Evolutionary conservation across 2,329 filamentous ascomycete genomes (phyloP), one percentile per base, ranked within the genome.

Genomic region (Trichoderma citrinoviride): DNA sequence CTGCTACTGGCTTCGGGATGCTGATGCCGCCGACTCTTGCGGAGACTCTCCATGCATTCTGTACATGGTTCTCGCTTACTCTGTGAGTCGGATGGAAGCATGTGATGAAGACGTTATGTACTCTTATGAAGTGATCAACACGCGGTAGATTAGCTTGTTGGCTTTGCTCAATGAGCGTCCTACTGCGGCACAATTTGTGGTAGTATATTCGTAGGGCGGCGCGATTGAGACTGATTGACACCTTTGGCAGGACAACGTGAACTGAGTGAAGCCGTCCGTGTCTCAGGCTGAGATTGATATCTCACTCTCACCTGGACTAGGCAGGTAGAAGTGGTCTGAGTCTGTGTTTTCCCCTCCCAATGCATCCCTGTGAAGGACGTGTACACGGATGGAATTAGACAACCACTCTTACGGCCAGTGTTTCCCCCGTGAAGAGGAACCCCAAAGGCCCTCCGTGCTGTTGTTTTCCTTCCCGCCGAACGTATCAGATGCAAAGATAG

Each of bases 281-380:
- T 61, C 43, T 61, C 58, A 62, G 40, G 40, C 19, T 19, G 49
- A 62, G 40, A 41, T 37, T 49, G 60, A 54, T 40, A 62, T 62
- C 47, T 62, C 19, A 46, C 33, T 5, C 33, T 37, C 33, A 37
- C 33, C 33, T 37, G 12, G 12, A 37, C 33, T 37, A 37, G 29
- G 29, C 8, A 29, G 6, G 8, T 37, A 37, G 33, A 37, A 37
- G 33, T 37, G n/a, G n/a, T n/a, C 55, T 27, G 55, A n/a, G 54
- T 43, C 23, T 44, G 40, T 29, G 40, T 53, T 61, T 53, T 44
- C 43, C 5, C 15, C 17, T 17, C 27, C 21, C 50, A 29, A 41
- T 50, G 49, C 60, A 46, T 54, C 60, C 49, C 58, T 54, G n/a
- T 25, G 58, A 27, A 12, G n/a, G 15, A 29, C 40, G 44, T 53